These are phyloP conservation scores for Hypoxylon sp. DNA, from an alignment of 2,329 filamentous ascomycete genomes.

Conservation along the genomic window DNA sequence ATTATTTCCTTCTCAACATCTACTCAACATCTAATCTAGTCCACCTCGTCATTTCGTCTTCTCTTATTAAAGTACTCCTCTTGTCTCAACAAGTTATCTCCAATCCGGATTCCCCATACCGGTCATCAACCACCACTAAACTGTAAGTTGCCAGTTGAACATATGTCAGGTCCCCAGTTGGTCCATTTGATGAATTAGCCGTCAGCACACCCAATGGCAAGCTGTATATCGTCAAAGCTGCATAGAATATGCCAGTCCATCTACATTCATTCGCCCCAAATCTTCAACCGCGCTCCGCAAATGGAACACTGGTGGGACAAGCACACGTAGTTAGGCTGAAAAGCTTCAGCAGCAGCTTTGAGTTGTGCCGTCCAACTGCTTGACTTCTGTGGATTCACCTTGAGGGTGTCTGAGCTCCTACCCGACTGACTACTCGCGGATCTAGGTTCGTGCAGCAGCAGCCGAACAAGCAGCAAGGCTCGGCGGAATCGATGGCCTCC, in stretches of 20 bases:
- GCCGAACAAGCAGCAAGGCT: constrained; percentile 17
- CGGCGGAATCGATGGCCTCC: constrained; percentile 25
- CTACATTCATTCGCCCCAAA: constrained; percentile 19
- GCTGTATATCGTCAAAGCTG: constrained; percentile 15
- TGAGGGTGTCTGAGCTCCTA: constrained; percentile 20
- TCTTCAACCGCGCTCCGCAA: constrained; percentile 8
- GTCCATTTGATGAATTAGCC: constrained; percentile 6
- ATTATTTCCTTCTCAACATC: constrained; percentile 13
- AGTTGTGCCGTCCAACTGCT: constrained; percentile 22
- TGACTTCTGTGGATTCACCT: constrained; percentile 18
- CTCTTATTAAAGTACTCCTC: constrained; percentile 5
- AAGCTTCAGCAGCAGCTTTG: constrained; percentile 6
- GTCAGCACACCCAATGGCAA: constrained; percentile 15
- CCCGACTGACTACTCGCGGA: constrained; percentile 18
- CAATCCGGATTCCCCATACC: constrained; percentile 16
- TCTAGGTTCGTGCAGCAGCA: constrained; percentile 26
- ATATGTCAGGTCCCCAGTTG: constrained; percentile 11
- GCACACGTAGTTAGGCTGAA: constrained; percentile 12
- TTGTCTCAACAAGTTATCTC: background rate
- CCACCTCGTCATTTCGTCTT: constrained; percentile 5
- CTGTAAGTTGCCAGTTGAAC: constrained; percentile 32
- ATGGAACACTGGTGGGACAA: constrained; percentile 22
- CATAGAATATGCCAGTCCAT: constrained; percentile 19
- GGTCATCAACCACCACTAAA: constrained; percentile 13
- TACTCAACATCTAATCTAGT: background rate